Percentiles rank a stretch among this genome's conserved stretches.
Conservation (phyloP, 768 basidiomycete species). For the Mrakia hoshinonis region DNA sequence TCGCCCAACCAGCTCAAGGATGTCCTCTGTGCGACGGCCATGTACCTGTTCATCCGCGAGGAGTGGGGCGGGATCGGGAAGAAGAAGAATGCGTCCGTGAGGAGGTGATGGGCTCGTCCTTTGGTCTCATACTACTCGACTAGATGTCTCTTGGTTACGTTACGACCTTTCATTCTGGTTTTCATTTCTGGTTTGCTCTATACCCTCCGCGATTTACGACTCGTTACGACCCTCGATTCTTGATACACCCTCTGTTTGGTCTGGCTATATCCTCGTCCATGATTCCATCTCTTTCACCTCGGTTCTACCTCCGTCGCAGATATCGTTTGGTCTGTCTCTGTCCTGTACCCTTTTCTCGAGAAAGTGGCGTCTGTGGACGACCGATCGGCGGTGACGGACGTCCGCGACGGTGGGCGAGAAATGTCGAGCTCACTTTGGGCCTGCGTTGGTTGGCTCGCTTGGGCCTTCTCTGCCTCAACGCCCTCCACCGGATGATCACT, state of each 20-base stretch:
- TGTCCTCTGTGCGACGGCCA: slow-evolving; percentile 22
- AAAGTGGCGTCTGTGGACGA: too few relatives aligned
- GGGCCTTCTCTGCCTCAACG: not conserved
- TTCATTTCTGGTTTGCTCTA: too few relatives aligned
- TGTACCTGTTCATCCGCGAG: slow-evolving; percentile 21
- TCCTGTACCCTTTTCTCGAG: too few relatives aligned
- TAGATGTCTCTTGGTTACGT: not conserved
- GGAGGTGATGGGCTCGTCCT: not conserved
- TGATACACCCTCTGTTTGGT: too few relatives aligned
- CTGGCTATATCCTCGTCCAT: too few relatives aligned
- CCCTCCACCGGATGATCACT: not conserved
- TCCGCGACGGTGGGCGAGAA: not conserved
- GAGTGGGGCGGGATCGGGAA: slow-evolving; percentile 24
- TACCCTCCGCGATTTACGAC: too few relatives aligned
- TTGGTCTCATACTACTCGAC: not conserved
- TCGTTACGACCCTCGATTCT: too few relatives aligned
- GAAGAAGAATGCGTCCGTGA: slow-evolving; percentile 12
- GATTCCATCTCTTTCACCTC: too few relatives aligned
- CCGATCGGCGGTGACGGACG: not conserved
- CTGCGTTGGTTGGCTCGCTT: not conserved
- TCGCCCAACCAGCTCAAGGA: slow-evolving; percentile 23
- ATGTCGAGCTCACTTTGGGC: not conserved
- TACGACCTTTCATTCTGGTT: too few relatives aligned
- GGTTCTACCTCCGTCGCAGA: too few relatives aligned
- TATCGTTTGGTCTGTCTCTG: too few relatives aligned